phyloP scores from a whole-genome alignment of 139 green algal species.

The Haematococcus lacustris region DNA sequence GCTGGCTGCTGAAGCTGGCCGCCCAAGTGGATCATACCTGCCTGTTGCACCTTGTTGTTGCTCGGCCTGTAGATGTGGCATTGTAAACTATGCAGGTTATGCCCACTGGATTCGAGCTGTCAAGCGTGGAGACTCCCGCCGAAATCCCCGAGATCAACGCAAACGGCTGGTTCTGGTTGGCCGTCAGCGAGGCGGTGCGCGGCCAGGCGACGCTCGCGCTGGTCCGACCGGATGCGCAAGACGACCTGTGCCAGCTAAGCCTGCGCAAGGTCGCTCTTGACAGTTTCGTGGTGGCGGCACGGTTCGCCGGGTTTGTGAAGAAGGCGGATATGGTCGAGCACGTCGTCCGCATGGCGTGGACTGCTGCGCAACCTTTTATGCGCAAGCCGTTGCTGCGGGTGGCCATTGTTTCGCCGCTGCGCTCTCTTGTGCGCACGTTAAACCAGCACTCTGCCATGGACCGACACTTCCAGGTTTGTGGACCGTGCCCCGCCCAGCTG shows the following conservation, averaged over 20 bases:
- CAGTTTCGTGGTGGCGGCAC: constrained; percentile 23
- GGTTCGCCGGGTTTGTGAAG: constrained; percentile 30
- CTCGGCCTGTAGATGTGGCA: too few species aligned
- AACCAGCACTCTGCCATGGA: constrained; percentile 28
- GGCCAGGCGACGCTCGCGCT: constrained; percentile 22
- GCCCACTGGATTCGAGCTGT: constrained; percentile 13
- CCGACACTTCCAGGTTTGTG: constrained; percentile 38
- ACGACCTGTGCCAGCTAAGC: constrained; percentile 14
- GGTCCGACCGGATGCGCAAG: constrained; percentile 11
- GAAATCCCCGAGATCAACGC: constrained; percentile 34
- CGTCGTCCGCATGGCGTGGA: constrained; percentile 26
- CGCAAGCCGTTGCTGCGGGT: constrained; percentile 25
- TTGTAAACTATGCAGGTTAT: constrained; percentile 9
- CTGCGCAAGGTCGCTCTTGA: constrained; percentile 26
- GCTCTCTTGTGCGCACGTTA: constrained; percentile 10
- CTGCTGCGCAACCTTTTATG: constrained; percentile 27
- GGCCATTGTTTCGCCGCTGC: constrained; percentile 19
- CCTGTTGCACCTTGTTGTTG: too few species aligned
- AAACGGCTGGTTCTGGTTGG: constrained; percentile 48
- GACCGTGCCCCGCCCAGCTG: too few species aligned
- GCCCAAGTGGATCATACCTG: too few species aligned
- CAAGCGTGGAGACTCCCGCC: constrained; percentile 9
- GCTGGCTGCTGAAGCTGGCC: too few species aligned
- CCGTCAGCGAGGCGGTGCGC: constrained; percentile 29
- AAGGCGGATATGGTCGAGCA: constrained; percentile 18